Evolutionary conservation across 106 monocot genomes (phyloP), one percentile per base, ranked within the genome.

Genomic region (Dendrobium chrysotoxum): DNA sequence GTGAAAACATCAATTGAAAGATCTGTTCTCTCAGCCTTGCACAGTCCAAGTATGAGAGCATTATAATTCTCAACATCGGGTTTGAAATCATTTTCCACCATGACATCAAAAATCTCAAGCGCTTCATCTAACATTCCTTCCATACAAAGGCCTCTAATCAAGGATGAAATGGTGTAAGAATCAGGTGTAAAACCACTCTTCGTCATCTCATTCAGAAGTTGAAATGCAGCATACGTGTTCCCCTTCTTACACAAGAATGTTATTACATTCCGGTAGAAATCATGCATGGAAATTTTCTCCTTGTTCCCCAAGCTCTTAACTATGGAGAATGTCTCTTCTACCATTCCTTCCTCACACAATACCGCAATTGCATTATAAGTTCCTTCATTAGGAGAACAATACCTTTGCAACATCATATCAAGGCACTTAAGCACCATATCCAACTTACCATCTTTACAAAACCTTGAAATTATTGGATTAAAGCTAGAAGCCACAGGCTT

Each of bases 111-210:
- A 53, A 93, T 84, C 81, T 92, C 83, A 47, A 91, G 46, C 5
- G 93, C 96, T 76, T 90, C 96, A 73, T 90, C 91, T 38, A 91
- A 73, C 96, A 93, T 93, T 11, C 96, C 96, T 74, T 93, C 96
- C 88, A 86, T 78, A 77, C 93, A 93, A 35, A 96, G 90, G 42
- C 96, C 96, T 76, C 88, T 78, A 44, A 93, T 87, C 78, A 96
- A 79, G 15, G 89, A 90, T 2, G 93, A 96, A 74, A 87, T 86
- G 1, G 93, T 93, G 68, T 85, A 88, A 4, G 91, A 87, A 84
- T 93, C 88, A 1, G 93, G 96, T 41, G 86, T 83, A 64, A 91
- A 96, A 23, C 93, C 93, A 39, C 70, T 82, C 77, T 40, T 78
- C 10, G 93, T 84, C 87, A 92, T 93, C 82, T 91, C 91, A 79